Evolutionary conservation across 768 basidiomycete genomes (phyloP), one percentile per base, ranked within the genome.

Genomic region (Mycena metata): DNA sequence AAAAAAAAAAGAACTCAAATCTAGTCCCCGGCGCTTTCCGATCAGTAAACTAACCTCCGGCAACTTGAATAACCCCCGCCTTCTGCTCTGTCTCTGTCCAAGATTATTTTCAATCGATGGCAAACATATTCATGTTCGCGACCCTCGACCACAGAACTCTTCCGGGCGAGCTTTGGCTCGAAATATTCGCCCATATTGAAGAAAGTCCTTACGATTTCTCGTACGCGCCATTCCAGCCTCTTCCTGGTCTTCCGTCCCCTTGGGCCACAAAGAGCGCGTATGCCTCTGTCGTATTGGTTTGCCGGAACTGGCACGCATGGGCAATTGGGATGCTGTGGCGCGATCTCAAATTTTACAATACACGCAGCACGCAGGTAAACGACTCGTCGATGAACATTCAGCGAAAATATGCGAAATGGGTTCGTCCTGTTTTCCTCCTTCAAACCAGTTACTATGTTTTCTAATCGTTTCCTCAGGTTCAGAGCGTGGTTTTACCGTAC

Each of bases 401-500:
- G 7, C 36, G 12, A 36, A 36, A 12, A 36, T 36, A 36, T 36
- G 36, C 7, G 7, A 6, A 36, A 7, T 36, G 36, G 36, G 36
- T 36, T 36, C 36, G 36, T 36, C 36, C 36, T n/a, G n/a, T 36
- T 7, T 36, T 12, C 36, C 36, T n/a, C n/a, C n/a, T n/a, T n/a
- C n/a, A n/a, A 36, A 36, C 36, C 12, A 6, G 36, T n/a, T n/a
- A 12, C 36, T 36, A 12, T 7, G 7, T 12, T 36, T 45, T 55
- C 57, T 24, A 57, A 63, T 17, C 54, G 66, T n/a, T 63, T 36
- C 12, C 36, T 52, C 59, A 85, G 83, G 89, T 91, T 66, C 84
- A 82, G 58, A 86, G 90, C 57, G 83, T 85, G 47, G 85, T 86
- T 47, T 81, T 92, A 19, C 90, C 90, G 4, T 92, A 90, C 74